phyloP scores from a whole-genome alignment of 805 yeast genomes.

The Wickerhamomyces kurtzmanii region DNA sequence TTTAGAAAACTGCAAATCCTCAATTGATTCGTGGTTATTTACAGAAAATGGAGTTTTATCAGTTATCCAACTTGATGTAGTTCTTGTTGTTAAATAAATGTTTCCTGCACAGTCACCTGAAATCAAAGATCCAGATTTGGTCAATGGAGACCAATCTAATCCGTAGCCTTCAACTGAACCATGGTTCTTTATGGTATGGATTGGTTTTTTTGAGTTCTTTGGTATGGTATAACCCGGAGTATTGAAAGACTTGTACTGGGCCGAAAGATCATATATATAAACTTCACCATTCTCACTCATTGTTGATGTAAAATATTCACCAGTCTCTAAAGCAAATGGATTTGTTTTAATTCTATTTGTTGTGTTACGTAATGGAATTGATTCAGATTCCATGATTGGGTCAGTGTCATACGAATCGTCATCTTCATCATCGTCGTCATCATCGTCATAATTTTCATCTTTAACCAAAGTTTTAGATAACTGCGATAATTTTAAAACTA shows the following conservation, averaged over 20 bases:
- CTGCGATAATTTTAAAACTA: constrained; percentile 74
- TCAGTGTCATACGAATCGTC: constrained; percentile 66
- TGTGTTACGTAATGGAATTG: constrained; percentile 68
- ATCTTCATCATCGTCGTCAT: constrained; percentile 62
- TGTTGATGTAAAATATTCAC: constrained; percentile 80
- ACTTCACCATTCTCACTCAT: constrained; percentile 90
- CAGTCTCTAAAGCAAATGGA: constrained; percentile 64
- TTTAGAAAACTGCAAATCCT: constrained; percentile 95
- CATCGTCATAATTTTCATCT: constrained; percentile 71
- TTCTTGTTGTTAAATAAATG: constrained; percentile 68
- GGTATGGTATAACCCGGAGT: constrained; percentile 80
- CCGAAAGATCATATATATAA: constrained; percentile 67
- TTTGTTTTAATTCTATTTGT: constrained; percentile 84
- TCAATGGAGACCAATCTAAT: constrained; percentile 89
- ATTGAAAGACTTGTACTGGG: constrained; percentile 77
- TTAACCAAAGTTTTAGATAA: constrained; percentile 80
- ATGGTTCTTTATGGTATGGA: constrained; percentile 73
- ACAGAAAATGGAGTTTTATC: constrained; percentile 68
- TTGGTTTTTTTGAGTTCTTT: constrained; percentile 67
- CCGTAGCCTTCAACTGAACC: constrained; percentile 98
- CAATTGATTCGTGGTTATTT: constrained; percentile 68
- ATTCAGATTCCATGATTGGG: constrained; percentile 82
- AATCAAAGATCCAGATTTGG: constrained; percentile 68
- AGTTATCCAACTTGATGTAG: constrained; percentile 73
- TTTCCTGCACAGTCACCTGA: constrained; percentile 89